phyloP scores from a whole-genome alignment of 2,329 filamentous ascomycete genomes.

The Ophiostoma ips region DNA sequence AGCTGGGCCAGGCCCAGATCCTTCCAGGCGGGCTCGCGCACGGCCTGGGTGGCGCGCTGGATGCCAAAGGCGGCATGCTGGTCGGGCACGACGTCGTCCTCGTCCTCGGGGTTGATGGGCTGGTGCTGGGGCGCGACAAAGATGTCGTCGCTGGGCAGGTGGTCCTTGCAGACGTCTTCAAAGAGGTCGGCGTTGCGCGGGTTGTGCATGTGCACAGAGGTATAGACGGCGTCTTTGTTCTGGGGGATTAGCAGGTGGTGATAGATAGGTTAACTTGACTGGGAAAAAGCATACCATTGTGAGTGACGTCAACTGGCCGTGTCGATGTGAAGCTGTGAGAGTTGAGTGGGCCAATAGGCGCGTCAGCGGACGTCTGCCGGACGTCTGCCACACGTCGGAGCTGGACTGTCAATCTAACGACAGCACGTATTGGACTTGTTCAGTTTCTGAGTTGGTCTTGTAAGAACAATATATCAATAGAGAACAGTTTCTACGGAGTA shows the following conservation, averaged over 20 bases:
- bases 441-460: too few species aligned
- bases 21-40: conserved; percentile 61
- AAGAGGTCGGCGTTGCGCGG: conserved; percentile 64
- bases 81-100: conserved; percentile 78
- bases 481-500: too few species aligned
- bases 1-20: conserved; percentile 61
- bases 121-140: conserved; percentile 69
- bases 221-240: conserved; percentile 64
- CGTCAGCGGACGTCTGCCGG: too few species aligned
- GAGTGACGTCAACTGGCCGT: too few species aligned
- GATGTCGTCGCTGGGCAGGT: conserved; percentile 62
- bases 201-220: conserved; percentile 60
- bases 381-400: too few species aligned
- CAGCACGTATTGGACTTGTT: too few species aligned
- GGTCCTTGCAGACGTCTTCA: conserved; percentile 60
- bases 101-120: conserved; percentile 74
- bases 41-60: conserved; percentile 60
- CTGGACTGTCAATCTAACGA: too few species aligned
- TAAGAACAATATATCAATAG: too few species aligned
- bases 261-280: too few species aligned
- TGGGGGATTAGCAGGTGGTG: conserved; percentile 17
- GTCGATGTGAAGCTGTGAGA: neutral
- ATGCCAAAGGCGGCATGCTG: conserved; percentile 83
- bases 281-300: neutral
- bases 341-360: too few species aligned